Conservation (phyloP, 2,329 filamentous ascomycete genomes). For the Diaporthe sp. region DNA sequence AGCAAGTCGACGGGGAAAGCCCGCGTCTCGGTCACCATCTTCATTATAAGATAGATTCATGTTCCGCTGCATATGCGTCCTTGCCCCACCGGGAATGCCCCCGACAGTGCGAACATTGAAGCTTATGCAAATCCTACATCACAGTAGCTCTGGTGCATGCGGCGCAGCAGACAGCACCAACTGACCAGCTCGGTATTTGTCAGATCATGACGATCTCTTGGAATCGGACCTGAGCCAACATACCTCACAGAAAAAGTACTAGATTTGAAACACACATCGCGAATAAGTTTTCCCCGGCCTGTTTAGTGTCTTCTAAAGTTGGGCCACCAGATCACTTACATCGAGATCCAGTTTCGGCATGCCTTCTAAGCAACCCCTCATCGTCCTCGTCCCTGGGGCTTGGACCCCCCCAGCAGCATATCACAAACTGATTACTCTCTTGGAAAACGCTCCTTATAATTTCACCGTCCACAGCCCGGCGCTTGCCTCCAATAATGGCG, state of each 20-base stretch:
- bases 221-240: not conserved
- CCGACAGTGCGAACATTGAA: not conserved
- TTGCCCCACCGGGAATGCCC: not conserved
- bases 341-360: not conserved
- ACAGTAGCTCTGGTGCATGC: not conserved
- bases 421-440: conserved; percentile 12
- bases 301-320: too few species aligned
- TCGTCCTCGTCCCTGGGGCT: conserved; percentile 28
- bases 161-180: not conserved
- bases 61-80: not conserved
- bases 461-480: not conserved
- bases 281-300: too few species aligned
- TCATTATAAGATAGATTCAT: not conserved
- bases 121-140: not conserved
- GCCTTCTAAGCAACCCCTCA: not conserved
- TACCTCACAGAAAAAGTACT: not conserved
- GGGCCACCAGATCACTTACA: not conserved
- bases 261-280: too few species aligned
- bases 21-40: not conserved
- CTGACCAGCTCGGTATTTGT: not conserved
- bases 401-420: conserved; percentile 28
- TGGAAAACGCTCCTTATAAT: conserved; percentile 3
- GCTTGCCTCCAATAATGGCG: conserved; percentile 24
- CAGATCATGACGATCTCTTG: not conserved
- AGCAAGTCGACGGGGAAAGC: not conserved